Percentiles rank a stretch among this genome's conserved stretches.
These are phyloP conservation scores for Tricholoma sp. DNA, from an alignment of 768 basidiomycete species.

Conservation along the genomic window DNA sequence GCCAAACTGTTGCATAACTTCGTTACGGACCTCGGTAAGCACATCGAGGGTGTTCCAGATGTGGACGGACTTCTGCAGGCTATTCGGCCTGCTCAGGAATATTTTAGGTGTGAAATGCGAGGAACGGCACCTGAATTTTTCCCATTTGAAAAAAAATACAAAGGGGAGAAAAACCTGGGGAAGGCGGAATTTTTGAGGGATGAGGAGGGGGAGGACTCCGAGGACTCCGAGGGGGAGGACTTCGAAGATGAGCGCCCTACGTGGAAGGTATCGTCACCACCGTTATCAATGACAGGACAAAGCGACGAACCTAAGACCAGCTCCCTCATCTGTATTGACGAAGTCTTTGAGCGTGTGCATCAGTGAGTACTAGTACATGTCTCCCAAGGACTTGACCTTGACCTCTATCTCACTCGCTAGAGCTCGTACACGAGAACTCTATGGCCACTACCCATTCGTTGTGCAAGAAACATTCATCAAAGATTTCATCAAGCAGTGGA, in stretches of 20 bases:
- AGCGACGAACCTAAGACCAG: neutral
- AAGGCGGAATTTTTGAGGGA: constrained; percentile 29
- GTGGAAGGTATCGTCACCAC: too few species aligned
- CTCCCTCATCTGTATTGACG: constrained; percentile 41
- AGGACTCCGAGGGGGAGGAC: constrained; percentile 1
- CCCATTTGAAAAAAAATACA: constrained; percentile 33
- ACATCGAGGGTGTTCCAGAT: constrained; percentile 51
- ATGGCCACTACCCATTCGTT: constrained; percentile 60
- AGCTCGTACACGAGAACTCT: constrained; percentile 66
- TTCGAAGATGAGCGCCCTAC: too few species aligned
- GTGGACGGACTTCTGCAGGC: constrained; percentile 49
- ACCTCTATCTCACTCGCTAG: constrained; percentile 26
- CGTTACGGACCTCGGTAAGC: constrained; percentile 32
- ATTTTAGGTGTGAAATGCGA: constrained; percentile 44
- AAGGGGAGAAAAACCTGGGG: constrained; percentile 9
- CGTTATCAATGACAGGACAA: too few species aligned
- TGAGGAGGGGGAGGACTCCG: constrained; percentile 29
- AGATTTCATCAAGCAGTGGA: constrained; percentile 43
- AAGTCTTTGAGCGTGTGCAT: constrained; percentile 43
- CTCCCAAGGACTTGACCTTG: neutral
- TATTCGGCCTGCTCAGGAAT: constrained; percentile 43
- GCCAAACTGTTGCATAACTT: constrained; percentile 44
- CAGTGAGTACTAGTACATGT: constrained; percentile 29
- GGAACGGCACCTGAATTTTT: constrained; percentile 53
- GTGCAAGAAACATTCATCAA: constrained; percentile 50